phyloP scores from a whole-genome alignment of 2,329 filamentous ascomycete species.

The Teratosphaeria zuluensis region DNA sequence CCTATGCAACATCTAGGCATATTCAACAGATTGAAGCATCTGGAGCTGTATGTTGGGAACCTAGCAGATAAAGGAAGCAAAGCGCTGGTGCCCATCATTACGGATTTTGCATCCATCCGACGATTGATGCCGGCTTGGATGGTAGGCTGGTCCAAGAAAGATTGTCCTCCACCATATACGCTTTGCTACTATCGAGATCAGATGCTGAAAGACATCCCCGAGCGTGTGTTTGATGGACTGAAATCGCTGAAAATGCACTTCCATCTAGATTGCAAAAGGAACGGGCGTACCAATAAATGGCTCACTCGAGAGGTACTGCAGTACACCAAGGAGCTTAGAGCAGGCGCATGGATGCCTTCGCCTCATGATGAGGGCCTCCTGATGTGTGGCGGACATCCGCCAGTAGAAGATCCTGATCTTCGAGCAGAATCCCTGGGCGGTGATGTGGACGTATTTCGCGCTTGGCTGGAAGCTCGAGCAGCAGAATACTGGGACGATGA shows the following conservation, averaged over 20 bases:
- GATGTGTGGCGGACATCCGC: neutral
- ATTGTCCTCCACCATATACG: neutral
- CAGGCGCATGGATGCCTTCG: neutral
- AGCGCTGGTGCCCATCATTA: neutral
- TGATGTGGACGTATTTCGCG: neutral
- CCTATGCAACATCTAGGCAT: neutral
- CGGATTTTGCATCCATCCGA: neutral
- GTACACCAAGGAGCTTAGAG: neutral
- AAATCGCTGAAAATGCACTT: neutral
- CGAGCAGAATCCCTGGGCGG: neutral
- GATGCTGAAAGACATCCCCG: neutral
- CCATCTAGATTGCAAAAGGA: neutral
- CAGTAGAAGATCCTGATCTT: neutral
- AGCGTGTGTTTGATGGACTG: neutral
- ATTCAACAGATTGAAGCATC: neutral
- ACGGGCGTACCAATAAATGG: neutral
- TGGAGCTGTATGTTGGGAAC: neutral
- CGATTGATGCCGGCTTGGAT: neutral
- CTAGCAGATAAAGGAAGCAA: neutral
- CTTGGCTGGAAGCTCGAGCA: neutral
- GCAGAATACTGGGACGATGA: neutral
- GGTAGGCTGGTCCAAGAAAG: neutral
- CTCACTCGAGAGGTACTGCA: neutral
- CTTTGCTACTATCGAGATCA: neutral
- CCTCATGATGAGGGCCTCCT: neutral